Evolutionary conservation across 2,329 filamentous ascomycete species (phyloP), one percentile per base, ranked within the genome.

Genomic region (Monilinia fructicola): DNA sequence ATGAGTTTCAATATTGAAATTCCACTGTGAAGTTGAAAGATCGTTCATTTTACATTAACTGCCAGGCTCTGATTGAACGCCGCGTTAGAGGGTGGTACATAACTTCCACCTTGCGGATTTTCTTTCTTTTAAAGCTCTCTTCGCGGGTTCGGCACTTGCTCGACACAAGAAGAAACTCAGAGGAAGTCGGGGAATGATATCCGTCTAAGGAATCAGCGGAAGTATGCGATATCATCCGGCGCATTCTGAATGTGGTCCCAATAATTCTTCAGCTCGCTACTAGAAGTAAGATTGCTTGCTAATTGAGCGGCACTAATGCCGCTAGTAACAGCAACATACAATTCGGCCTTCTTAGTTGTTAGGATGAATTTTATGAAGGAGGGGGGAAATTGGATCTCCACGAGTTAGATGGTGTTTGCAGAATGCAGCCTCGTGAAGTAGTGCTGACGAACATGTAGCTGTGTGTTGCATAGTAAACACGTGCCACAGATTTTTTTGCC

Each of bases 221-320:
- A 5, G 54, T 21, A 44, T 23, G 31, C 52, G 38, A 70, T 67
- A 3, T 68, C 64, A 9, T 35, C 54, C 0, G 67, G 70, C n/a
- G 69, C 64, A 4, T 71, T 67, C 28, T 70, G 52, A 12, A 70
- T 56, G 10, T 71, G 58, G n/a, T 62, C 62, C 67, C 66, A 69
- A 16, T 59, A 71, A 18, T 46, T 40, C 40, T 71, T 71, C 9
- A 71, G 62, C n/a, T 70, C 68, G 50, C 68, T 61, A n/a, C 66
- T 68, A 16, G 46, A 56, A 1, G 61, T 42, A 18, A 70, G 40
- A 16, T 67, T 50, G 10, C 56, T 61, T 6, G 67, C 69, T 2
- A 70, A 23, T 26, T 69, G 53, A 23, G 53, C 66, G 12, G 70
- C 54, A 18, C 52, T 63, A 26, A 67, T 65, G 0, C 67, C 66